Evolutionary conservation across 345 rosid genomes (phyloP).

Genomic region (Melastoma malabathricum): DNA sequence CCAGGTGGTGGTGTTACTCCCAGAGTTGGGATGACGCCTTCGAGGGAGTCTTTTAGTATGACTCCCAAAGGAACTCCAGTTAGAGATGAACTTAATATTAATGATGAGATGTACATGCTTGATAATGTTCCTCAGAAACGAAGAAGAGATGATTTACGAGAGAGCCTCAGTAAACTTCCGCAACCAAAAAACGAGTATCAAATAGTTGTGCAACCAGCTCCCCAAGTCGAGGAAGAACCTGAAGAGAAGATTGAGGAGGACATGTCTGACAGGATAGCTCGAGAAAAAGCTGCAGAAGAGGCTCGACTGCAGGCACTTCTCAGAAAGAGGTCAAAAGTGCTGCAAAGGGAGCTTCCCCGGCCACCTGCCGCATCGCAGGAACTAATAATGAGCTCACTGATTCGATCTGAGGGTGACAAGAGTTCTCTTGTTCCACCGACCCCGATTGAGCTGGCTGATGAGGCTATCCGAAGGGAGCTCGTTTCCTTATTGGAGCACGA

Average conservation of each 20-base stretch:
- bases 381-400: slow-evolving; percentile 63
- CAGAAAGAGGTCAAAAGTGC: slow-evolving; percentile 90
- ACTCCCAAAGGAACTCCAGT: slow-evolving; percentile 95
- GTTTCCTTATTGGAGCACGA: slow-evolving; percentile 73
- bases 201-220: slow-evolving; percentile 64
- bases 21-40: slow-evolving; percentile 83
- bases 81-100: slow-evolving; percentile 92
- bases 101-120: slow-evolving; percentile 76
- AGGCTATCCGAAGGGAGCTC: slow-evolving; percentile 76
- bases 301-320: slow-evolving; percentile 72
- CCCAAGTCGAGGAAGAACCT: slow-evolving; percentile 75
- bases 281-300: slow-evolving; percentile 92
- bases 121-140: slow-evolving; percentile 70
- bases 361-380: slow-evolving; percentile 89
- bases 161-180: slow-evolving; percentile 77
- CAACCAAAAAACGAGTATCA: slow-evolving; percentile 94
- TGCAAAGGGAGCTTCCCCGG: slow-evolving; percentile 96
- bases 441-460: slow-evolving; percentile 74
- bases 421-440: slow-evolving; percentile 92
- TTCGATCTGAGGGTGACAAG: slow-evolving; percentile 76
- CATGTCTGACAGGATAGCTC: slow-evolving; percentile 86
- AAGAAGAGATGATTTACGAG: slow-evolving; percentile 52
- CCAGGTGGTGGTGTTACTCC: slow-evolving; percentile 84
- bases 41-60: slow-evolving; percentile 73
- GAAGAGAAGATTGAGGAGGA: slow-evolving; percentile 97